A percentile compares a stretch with the other conserved stretches of the same genome.
Evolutionary conservation across 306 rosid genomes (phyloP).

Genomic region (Rosa lucieae): DNA sequence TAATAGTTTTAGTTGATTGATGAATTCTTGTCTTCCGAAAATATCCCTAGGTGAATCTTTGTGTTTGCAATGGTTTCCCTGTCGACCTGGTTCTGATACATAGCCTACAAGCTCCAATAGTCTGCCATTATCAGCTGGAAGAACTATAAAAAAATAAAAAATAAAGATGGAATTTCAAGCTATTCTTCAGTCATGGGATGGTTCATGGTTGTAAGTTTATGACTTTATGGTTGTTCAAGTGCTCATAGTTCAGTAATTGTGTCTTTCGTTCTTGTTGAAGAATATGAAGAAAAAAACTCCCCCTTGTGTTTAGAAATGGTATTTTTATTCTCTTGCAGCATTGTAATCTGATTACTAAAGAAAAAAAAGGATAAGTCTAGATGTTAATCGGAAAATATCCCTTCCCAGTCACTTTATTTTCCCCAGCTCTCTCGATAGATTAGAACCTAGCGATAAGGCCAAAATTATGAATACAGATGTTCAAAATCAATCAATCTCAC

Average conservation of each 20-base stretch:
- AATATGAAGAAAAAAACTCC: constrained; percentile 21
- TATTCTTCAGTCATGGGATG: constrained; percentile 21
- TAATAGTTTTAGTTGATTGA: too few species aligned
- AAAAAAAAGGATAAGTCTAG: not conserved
- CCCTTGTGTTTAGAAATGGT: constrained; percentile 21
- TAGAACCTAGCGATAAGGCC: too few species aligned
- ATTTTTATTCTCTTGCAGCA: constrained; percentile 1
- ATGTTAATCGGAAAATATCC: not conserved
- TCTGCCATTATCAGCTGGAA: constrained; percentile 46
- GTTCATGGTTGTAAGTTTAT: constrained; percentile 17
- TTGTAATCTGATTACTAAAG: constrained; percentile 20
- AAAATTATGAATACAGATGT: too few species aligned
- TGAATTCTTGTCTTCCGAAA: too few species aligned
- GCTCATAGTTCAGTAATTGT: constrained; percentile 7
- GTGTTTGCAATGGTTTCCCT: constrained; percentile 51
- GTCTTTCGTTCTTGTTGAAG: constrained; percentile 21
- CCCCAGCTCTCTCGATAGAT: too few species aligned
- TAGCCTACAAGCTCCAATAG: constrained; percentile 48
- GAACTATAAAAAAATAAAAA: constrained; percentile 22
- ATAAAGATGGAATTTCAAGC: constrained; percentile 35
- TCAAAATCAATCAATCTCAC: too few species aligned
- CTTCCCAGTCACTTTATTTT: too few species aligned
- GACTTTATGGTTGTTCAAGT: constrained; percentile 18
- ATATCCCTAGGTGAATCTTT: not conserved
- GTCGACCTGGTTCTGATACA: constrained; percentile 55